Evolutionary conservation across 371 early-diverging fungal species (phyloP), one percentile per base, ranked within the genome.

Genomic region (Mortierella sp.): DNA sequence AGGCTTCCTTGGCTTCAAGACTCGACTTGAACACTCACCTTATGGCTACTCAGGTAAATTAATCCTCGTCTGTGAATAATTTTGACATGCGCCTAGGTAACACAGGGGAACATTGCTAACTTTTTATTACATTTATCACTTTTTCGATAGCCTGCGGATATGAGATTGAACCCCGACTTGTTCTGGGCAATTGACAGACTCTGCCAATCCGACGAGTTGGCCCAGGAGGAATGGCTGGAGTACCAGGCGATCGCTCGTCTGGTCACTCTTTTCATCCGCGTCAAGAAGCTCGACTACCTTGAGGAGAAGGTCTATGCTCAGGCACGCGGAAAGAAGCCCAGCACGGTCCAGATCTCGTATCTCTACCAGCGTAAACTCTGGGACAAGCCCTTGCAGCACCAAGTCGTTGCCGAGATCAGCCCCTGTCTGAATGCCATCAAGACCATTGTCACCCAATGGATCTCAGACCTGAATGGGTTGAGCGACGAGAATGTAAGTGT

Each of bases 321-420:
- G 54, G 87, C 87, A 0, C 80, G 83, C 16, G 83, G 83, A 65
- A 87, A 87, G 70, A 87, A 87, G 51, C 87, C 87, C 43, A 87
- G 44, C 68, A 80, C 81, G 0, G 78, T 78, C 21, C 87, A 87
- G 70, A 82, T 87, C n/a, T 87, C 87, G 1, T 80, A 87, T 43
- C 48, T 87, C 32, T 60, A 82, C 71, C 83, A 87, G 72, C 87
- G 77, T 5, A 75, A 83, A 41, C 78, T 83, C 27, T 87, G 87
- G 87, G 87, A 87, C 65, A 87, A 87, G 71, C 82, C 80, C 18
- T 71, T 87, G 77, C 87, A 87, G 49, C 87, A 87, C 51, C 87
- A 79, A 32, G 87, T 87, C 38, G 83, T 87, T 4, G 87, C 87
- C 7, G 79, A 87, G 78, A 87, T 87, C 49, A 83, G 83, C 70